A percentile compares a stretch with the other conserved stretches of the same genome.
Conservation (phyloP, 768 basidiomycete species). For the Lanmaoa rubissima region DNA sequence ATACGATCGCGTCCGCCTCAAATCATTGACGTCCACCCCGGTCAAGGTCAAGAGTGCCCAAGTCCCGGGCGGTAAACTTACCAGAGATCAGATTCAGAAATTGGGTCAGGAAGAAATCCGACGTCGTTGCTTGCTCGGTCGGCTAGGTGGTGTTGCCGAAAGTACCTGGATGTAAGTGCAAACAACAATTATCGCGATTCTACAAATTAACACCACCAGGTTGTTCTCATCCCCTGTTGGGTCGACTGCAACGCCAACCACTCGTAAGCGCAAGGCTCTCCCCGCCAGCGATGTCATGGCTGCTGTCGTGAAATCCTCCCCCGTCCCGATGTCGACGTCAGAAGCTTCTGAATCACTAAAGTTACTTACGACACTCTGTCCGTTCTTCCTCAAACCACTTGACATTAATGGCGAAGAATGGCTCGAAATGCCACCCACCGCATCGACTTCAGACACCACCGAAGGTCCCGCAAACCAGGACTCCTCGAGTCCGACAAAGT, state of each 20-base stretch:
- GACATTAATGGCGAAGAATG: slow-evolving; percentile 55
- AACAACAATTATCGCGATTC: background rate
- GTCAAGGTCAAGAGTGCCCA: slow-evolving; percentile 50
- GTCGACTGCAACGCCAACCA: slow-evolving; percentile 49
- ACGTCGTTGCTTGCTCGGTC: slow-evolving; percentile 71
- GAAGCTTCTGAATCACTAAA: slow-evolving; percentile 75
- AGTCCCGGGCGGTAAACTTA: slow-evolving; percentile 45
- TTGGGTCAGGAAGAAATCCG: slow-evolving; percentile 78
- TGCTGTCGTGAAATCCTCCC: slow-evolving; percentile 77
- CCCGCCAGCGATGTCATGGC: slow-evolving; percentile 63
- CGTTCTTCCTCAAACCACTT: slow-evolving; percentile 73
- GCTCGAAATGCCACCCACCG: slow-evolving; percentile 47
- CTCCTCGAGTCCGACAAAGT: slow-evolving; percentile 40
- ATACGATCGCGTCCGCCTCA: slow-evolving; percentile 76
- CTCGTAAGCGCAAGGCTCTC: slow-evolving; percentile 69
- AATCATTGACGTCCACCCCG: slow-evolving; percentile 66
- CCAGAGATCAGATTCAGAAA: slow-evolving; percentile 65
- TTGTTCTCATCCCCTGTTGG: slow-evolving; percentile 67
- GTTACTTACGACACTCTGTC: slow-evolving; percentile 67
- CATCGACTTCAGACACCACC: slow-evolving; percentile 15
- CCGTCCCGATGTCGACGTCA: slow-evolving; percentile 72
- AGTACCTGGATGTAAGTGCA: slow-evolving; percentile 77
- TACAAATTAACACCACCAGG: slow-evolving; percentile 32
- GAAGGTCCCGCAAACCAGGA: slow-evolving; percentile 11
- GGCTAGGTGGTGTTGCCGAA: slow-evolving; percentile 79